phyloP scores from a whole-genome alignment of 371 early-diverging fungal species.

The Racocetra persica region DNA sequence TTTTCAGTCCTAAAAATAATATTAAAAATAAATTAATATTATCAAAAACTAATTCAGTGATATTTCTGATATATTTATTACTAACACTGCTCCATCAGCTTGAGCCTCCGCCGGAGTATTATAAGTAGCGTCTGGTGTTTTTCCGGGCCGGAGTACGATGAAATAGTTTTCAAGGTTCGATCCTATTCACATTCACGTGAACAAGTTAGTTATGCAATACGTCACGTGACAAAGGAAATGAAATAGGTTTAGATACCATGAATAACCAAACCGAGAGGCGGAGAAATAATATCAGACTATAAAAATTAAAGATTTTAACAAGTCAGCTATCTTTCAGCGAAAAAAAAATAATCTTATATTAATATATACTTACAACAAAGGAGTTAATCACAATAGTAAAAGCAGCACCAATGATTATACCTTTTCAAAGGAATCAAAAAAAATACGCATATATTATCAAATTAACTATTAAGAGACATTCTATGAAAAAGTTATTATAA shows the following conservation, averaged over 20 bases:
- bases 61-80: not conserved
- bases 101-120: constrained; percentile 49
- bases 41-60: not conserved
- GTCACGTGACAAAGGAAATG: not conserved
- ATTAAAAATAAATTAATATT: constrained; percentile 13
- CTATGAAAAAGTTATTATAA: not conserved
- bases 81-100: constrained; percentile 53
- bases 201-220: not conserved
- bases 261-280: constrained; percentile 53
- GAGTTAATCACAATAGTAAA: constrained; percentile 50
- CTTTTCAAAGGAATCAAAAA: constrained; percentile 30
- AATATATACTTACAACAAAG: constrained; percentile 45
- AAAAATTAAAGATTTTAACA: not conserved
- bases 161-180: constrained; percentile 55
- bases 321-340: not conserved
- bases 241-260: constrained; percentile 41
- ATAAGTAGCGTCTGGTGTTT: constrained; percentile 43
- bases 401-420: constrained; percentile 51
- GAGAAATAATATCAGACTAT: constrained; percentile 49
- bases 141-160: constrained; percentile 48
- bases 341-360: constrained; percentile 1
- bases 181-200: constrained; percentile 44
- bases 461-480: not conserved
- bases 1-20: constrained; percentile 49
- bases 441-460: not conserved